These are phyloP conservation scores for Limnanthes douglasii DNA, from an alignment of 345 rosid species.

Conservation along the genomic window DNA sequence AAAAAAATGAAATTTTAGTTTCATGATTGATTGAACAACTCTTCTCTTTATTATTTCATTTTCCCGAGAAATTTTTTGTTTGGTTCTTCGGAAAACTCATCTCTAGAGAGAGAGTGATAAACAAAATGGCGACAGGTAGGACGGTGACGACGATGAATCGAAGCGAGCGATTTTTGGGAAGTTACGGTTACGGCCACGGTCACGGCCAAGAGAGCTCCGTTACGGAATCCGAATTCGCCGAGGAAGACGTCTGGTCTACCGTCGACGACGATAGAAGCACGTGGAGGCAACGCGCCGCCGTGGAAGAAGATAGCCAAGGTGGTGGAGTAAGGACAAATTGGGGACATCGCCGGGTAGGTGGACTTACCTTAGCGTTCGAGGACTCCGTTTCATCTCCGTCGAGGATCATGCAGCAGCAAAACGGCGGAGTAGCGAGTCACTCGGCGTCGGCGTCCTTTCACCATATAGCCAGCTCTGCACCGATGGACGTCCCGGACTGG, in stretches of 20 bases:
- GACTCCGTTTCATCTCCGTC: conserved; percentile 29
- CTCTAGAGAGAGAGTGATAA: background rate
- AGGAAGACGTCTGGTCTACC: conserved; percentile 82
- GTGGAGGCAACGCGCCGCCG: conserved; percentile 27
- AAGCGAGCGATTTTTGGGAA: conserved; percentile 18
- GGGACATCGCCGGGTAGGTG: conserved; percentile 30
- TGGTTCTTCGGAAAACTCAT: background rate
- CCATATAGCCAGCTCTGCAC: conserved; percentile 66
- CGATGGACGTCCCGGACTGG: conserved; percentile 93
- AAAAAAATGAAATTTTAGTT: no score
- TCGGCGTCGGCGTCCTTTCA: conserved; percentile 20
- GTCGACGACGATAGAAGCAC: conserved; percentile 24
- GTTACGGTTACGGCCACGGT: conserved; percentile 14
- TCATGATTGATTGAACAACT: no score
- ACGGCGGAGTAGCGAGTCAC: conserved; percentile 2
- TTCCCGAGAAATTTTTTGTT: background rate
- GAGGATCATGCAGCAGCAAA: conserved; percentile 66
- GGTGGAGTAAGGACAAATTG: background rate
- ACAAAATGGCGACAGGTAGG: conserved; percentile 12
- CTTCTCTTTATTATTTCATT: conserved; percentile 5
- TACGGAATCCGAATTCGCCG: conserved; percentile 41
- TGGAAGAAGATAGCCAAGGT: conserved; percentile 13
- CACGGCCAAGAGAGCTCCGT: conserved; percentile 11
- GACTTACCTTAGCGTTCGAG: conserved; percentile 57
- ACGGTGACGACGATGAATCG: conserved; percentile 15